Conservation (phyloP, 768 basidiomycete species). For the Mycena polygramma region DNA sequence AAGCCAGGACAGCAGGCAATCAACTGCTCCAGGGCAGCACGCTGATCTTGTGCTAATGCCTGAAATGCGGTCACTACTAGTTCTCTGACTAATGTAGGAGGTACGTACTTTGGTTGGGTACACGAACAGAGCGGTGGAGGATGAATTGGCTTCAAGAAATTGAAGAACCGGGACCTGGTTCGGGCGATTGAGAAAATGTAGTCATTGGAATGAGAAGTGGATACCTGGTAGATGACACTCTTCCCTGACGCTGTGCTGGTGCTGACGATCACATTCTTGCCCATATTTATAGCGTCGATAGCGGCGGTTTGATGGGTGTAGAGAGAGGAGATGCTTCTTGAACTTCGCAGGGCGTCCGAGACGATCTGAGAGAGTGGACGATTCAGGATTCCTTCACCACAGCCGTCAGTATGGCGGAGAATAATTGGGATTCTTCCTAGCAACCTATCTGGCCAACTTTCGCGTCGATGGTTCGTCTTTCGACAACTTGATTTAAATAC, state of each 20-base stretch:
- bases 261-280: slow-evolving; percentile 85
- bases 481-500: slow-evolving; percentile 79
- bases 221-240: slow-evolving; percentile 88
- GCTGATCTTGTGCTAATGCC: slow-evolving; percentile 94
- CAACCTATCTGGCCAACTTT: slow-evolving; percentile 67
- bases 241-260: slow-evolving; percentile 93
- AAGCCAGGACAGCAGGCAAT: slow-evolving; percentile 71
- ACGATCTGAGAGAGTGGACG: slow-evolving; percentile 72
- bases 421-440: slow-evolving; percentile 17
- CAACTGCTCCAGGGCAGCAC: slow-evolving; percentile 75
- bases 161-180: slow-evolving; percentile 78
- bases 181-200: slow-evolving; percentile 2
- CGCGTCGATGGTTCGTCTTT: slow-evolving; percentile 65
- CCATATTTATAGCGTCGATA: slow-evolving; percentile 69
- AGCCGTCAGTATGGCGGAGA: not conserved
- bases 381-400: slow-evolving; percentile 50
- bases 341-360: slow-evolving; percentile 63
- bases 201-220: slow-evolving; percentile 3
- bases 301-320: slow-evolving; percentile 83
- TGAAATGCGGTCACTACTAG: slow-evolving; percentile 43
- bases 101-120: slow-evolving; percentile 85
- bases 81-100: not conserved
- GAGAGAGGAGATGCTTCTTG: slow-evolving; percentile 72
- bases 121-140: slow-evolving; percentile 82
- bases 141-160: slow-evolving; percentile 71